Evolutionary conservation across 108 stramenopile species (phyloP), one percentile per base, ranked within the genome.

Genomic region (Cyclotella baltica): DNA sequence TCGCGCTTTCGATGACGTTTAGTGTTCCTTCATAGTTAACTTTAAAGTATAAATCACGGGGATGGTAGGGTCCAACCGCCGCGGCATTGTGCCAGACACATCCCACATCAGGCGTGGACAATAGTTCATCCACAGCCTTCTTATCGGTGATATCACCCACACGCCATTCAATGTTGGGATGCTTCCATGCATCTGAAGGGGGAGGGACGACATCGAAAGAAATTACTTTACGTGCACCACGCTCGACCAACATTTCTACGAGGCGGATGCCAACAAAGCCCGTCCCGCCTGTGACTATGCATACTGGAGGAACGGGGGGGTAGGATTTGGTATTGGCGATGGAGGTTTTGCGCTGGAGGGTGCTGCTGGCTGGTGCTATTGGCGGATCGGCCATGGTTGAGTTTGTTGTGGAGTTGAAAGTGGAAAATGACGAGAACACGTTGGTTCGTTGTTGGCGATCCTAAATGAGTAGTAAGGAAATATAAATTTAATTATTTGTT

Each of bases 171-270:
- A 83, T 86, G 28, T 72, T 76, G 63, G 91, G 90, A 36, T 91
- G 88, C 43, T 87, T 35, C 86, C 83, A 53, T 4, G 88, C 84
- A 62, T 86, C 80, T 37, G 62, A 71, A 19, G 88, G 80, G 18
- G 95, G 95, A 0, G 89, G 78, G 18, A 82, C 86, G 34, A 97
- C 88, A 76, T 99, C 98, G 73, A 99, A 96, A n/a, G 89, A 93
- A 57, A 98, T 89, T 67, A 99, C 98, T 13, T 83, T 88, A 34
- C 72, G 59, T 23, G 96, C 97, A 25, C 97, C 97, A 0, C 97
- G 91, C 81, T 98, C 96, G 11, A 98, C 78, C 38, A 98, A 84
- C 97, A 99, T 98, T 91, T 99, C 98, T 15, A 98, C 98, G 62
- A 99, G 81, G 0, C 98, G 95, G 15, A 70, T 87, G 20, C 98